Conservation (phyloP, 306 rosid genomes). For the Quercus gilva region DNA sequence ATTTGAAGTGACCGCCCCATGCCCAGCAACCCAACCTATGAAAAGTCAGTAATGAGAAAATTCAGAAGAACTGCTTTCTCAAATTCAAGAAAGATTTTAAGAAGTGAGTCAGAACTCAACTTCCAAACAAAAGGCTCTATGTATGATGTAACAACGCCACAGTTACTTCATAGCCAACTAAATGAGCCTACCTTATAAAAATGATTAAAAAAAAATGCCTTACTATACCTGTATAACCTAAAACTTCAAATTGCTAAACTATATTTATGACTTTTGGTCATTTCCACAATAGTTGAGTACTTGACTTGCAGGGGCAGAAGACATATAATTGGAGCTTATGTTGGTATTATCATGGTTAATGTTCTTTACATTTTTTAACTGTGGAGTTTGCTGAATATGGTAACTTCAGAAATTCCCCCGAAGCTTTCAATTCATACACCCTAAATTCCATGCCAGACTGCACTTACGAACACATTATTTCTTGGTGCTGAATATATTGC, state of each 20-base stretch:
- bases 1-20: constrained; percentile 80
- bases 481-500: neutral
- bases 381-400: neutral
- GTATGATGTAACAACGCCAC: neutral
- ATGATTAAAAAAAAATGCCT: neutral
- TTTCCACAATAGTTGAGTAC: neutral
- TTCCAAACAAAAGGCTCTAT: neutral
- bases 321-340: neutral
- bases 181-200: neutral
- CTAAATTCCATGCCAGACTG: neutral
- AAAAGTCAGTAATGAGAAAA: constrained; percentile 11
- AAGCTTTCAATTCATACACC: neutral
- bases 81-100: constrained; percentile 15
- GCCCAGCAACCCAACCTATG: constrained; percentile 90
- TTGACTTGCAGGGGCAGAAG: neutral
- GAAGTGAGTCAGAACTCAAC: constrained; percentile 5
- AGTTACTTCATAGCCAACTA: neutral
- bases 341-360: neutral
- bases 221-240: neutral
- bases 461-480: neutral
- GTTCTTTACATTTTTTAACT: neutral
- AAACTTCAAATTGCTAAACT: neutral
- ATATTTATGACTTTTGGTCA: neutral
- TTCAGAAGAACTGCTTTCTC: constrained; percentile 8
- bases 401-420: neutral